These are phyloP conservation scores for Camellia oleifera DNA, from an alignment of 179 eudicot genomes.

Conservation along the genomic window DNA sequence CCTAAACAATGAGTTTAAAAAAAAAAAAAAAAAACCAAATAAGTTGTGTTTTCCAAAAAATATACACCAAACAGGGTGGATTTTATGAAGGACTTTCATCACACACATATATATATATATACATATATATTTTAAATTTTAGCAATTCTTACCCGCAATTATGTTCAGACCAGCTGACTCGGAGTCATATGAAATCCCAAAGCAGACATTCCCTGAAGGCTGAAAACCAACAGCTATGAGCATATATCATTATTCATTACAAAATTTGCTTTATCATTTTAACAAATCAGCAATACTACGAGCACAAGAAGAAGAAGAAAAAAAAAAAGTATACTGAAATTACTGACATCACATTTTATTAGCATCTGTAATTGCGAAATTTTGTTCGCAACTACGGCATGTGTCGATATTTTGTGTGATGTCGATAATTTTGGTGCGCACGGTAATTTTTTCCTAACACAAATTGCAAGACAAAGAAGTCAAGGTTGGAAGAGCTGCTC, in stretches of 20 bases:
- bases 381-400: no score
- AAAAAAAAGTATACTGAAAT: no score
- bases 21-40: neutral
- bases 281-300: no score
- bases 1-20: neutral
- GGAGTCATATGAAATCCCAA: conserved; percentile 62
- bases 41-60: no score
- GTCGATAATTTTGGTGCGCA: no score
- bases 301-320: no score
- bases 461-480: neutral
- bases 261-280: neutral
- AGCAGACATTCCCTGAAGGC: conserved; percentile 47
- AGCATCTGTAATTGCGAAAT: no score
- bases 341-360: no score
- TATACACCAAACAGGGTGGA: no score
- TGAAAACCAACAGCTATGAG: neutral
- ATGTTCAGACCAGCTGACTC: conserved; percentile 51
- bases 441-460: no score
- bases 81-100: no score
- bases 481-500: conserved; percentile 17
- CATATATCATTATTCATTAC: neutral
- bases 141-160: conserved; percentile 50
- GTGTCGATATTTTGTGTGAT: no score
- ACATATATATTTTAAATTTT: neutral
- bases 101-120: neutral